Evolutionary conservation across 805 yeast genomes (phyloP), one percentile per base, ranked within the genome.

Genomic region (Myxozyma mucilagina): DNA sequence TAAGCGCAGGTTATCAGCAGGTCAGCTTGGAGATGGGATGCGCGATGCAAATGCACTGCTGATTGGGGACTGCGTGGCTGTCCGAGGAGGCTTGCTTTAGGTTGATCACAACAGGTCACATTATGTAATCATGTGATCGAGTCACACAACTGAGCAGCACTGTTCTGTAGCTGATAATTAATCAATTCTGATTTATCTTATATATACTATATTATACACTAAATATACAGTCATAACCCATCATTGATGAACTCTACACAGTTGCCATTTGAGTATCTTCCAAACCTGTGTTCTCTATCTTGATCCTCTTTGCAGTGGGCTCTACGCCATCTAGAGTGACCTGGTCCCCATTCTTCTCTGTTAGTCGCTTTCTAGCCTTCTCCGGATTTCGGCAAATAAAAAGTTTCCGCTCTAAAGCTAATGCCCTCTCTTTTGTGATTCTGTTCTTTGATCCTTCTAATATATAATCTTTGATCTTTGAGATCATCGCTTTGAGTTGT

Each of bases 331-430:
- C 43, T 24, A 20, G 20, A 10, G 10, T 16, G 53, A 36, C 11
- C 41, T 24, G 29, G 6, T 13, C 43, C 7, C 38, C 10, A 32
- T n/a, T 42, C 24, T 47, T 55, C 3, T 35, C 52, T 8, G 56
- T 54, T 38, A 52, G 39, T 14, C 67, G 63, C 51, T 65, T 65
- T 14, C 31, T 47, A 32, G 57, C 52, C 64, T 69, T 67, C 32
- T 68, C 69, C 2, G 74, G 74, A 60, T 72, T 63, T 45, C 70
- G 60, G 42, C 73, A 70, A 9, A 54, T 47, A 60, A 73, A 72
- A 43, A 77, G 72, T 58, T 72, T 73, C 59, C 71, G 74, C 36
- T 73, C 74, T 31, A 75, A 69, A 10, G 66, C 68, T 52, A 68
- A 70, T 24, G 72, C 76, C 56, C 70, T 70, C 34, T 76, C 79